A percentile compares a stretch with the other conserved stretches of the same genome.
Conservation (phyloP, 2,329 filamentous ascomycete species). For the Piedraia hortae region DNA sequence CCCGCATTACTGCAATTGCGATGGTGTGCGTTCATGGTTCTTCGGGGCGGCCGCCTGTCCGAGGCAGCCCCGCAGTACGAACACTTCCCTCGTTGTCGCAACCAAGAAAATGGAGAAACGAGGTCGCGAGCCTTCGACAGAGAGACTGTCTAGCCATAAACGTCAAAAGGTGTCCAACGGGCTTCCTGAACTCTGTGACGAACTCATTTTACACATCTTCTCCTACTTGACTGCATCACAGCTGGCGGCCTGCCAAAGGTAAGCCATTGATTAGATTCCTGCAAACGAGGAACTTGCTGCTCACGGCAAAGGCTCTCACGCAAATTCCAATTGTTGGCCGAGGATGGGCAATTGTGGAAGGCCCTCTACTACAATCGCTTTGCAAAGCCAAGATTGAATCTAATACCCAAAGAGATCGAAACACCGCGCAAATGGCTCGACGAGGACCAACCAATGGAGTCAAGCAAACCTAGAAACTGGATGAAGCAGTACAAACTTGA, state of each 20-base stretch:
- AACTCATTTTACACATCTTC: constrained; percentile 62
- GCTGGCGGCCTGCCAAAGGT: constrained; percentile 37
- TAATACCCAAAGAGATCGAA: constrained; percentile 31
- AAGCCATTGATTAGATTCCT: constrained; percentile 4
- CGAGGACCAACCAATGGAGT: constrained; percentile 27
- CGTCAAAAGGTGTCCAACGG: no score
- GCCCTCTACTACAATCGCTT: constrained; percentile 66
- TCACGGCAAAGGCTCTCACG: constrained; percentile 37
- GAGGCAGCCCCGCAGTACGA: no score
- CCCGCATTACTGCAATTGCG: no score
- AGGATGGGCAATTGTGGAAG: constrained; percentile 79
- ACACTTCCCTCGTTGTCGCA: no score
- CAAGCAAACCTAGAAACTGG: constrained; percentile 37
- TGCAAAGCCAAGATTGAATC: constrained; percentile 51
- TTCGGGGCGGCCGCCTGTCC: no score
- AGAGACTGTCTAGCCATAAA: no score
- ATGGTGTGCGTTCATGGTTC: no score
- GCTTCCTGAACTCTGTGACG: constrained; percentile 54
- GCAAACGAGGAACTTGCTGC: constrained; percentile 3
- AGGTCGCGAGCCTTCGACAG: no score
- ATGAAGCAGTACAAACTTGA: constrained; percentile 67
- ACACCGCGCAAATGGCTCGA: constrained; percentile 30
- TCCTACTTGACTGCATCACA: constrained; percentile 43
- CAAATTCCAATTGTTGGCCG: constrained; percentile 43
- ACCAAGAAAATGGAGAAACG: no score